phyloP scores from a whole-genome alignment of 345 rosid species.

The Moricandia moricandioides region DNA sequence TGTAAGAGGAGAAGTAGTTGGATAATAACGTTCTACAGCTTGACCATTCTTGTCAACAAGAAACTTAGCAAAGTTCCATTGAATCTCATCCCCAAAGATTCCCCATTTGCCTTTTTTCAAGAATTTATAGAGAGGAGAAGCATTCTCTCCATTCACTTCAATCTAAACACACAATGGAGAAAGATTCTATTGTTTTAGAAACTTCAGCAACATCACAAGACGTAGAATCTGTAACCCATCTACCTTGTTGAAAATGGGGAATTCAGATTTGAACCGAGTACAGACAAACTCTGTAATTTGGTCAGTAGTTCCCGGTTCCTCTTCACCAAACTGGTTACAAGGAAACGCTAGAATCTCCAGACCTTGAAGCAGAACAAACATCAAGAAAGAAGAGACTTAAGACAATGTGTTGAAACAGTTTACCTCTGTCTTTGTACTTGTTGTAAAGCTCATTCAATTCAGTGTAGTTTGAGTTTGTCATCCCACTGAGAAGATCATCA shows the following conservation, averaged over 20 bases:
- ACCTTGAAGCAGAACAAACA: conserved; percentile 42
- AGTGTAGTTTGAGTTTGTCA: conserved; percentile 81
- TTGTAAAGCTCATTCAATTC: conserved; percentile 72
- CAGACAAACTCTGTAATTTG: conserved; percentile 70
- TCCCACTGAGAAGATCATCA: conserved; percentile 53
- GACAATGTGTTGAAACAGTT: background rate
- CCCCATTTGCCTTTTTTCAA: conserved; percentile 87
- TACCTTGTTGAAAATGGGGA: conserved; percentile 84
- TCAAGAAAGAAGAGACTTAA: background rate
- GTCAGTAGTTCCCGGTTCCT: conserved; percentile 78
- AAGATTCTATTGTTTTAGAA: background rate
- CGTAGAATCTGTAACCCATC: no score
- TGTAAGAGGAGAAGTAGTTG: conserved; percentile 78
- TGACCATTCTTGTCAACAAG: conserved; percentile 74
- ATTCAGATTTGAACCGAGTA: conserved; percentile 77
- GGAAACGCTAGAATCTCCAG: conserved; percentile 86
- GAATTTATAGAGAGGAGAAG: conserved; percentile 73
- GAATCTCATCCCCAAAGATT: conserved; percentile 73
- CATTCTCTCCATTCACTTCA: conserved; percentile 76
- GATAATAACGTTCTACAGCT: conserved; percentile 75
- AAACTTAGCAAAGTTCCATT: conserved; percentile 95
- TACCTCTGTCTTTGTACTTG: conserved; percentile 82
- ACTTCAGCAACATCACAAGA: background rate
- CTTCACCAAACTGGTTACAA: conserved; percentile 83
- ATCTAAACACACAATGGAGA: conserved; percentile 40